phyloP scores from a whole-genome alignment of 108 stramenopile genomes.

The Chaetoceros tenuissimus region DNA sequence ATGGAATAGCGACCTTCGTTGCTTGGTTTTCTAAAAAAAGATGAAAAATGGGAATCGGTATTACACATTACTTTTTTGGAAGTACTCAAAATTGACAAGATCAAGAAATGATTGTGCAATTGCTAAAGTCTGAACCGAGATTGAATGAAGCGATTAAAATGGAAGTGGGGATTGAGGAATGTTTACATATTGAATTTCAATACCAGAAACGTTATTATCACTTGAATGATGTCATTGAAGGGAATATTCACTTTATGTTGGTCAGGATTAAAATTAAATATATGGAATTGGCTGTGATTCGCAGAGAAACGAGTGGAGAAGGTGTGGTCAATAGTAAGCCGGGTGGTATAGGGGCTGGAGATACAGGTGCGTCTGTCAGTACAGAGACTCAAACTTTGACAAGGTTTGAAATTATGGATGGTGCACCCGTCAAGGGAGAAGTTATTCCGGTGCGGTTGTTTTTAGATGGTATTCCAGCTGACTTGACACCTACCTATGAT shows the following conservation, averaged over 20 bases:
- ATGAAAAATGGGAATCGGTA: too few relatives aligned
- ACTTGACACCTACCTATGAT: conserved; percentile 97
- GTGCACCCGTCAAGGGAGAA: conserved; percentile 94
- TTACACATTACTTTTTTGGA: too few relatives aligned
- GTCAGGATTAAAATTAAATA: conserved; percentile 99
- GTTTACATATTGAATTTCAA: conserved; percentile 99
- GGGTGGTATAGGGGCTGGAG: conserved; percentile 13
- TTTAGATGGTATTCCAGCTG: conserved; percentile 86
- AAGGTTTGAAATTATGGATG: conserved; percentile 99
- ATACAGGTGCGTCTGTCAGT: conserved; percentile 49
- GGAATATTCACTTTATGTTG: conserved; percentile 95
- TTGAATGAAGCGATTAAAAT: conserved; percentile 89
- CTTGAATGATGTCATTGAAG: conserved; percentile 90
- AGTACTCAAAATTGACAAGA: too few relatives aligned
- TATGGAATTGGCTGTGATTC: conserved; percentile 98
- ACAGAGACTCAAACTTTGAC: conserved; percentile 95
- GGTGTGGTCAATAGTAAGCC: conserved; percentile 32
- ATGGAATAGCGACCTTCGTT: too few relatives aligned
- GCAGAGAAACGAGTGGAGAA: conserved; percentile 90
- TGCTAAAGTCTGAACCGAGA: conserved; percentile 52
- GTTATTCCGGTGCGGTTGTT: conserved; percentile 79
- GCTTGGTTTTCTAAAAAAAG: too few relatives aligned
- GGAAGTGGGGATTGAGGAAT: conserved; percentile 99
- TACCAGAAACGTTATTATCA: conserved; percentile 90
- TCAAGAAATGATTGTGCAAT: conserved; percentile 89